Percentiles rank a stretch among this genome's conserved stretches.
phyloP scores from a whole-genome alignment of 2,329 filamentous ascomycete genomes.

The Xylariaceae sp. region DNA sequence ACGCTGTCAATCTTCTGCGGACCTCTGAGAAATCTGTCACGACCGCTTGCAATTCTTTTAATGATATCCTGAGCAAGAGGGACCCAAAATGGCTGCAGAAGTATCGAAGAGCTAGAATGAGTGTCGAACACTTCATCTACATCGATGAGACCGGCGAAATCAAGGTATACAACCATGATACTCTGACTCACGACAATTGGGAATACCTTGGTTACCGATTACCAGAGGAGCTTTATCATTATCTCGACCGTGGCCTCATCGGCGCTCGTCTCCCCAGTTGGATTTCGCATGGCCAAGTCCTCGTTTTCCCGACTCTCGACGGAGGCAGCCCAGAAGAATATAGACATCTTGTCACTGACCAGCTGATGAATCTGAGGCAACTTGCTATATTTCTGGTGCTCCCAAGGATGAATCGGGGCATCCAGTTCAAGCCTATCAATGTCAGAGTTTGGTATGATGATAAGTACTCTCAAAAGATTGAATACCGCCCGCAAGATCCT shows the following conservation, averaged over 20 bases:
- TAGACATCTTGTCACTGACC: slow-evolving; percentile 75
- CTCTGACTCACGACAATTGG: slow-evolving; percentile 82
- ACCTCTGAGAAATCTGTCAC: slow-evolving; percentile 73
- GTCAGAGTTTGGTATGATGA: slow-evolving; percentile 86
- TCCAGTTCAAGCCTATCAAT: slow-evolving; percentile 78
- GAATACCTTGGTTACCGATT: slow-evolving; percentile 90
- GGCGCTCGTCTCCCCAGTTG: slow-evolving; percentile 80
- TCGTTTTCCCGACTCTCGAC: slow-evolving; percentile 84
- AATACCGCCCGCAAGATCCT: slow-evolving; percentile 57
- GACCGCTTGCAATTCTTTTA: slow-evolving; percentile 76
- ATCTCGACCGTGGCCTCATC: slow-evolving; percentile 83
- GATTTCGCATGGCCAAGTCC: slow-evolving; percentile 79
- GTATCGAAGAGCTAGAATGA: slow-evolving; percentile 85
- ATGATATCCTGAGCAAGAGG: slow-evolving; percentile 73
- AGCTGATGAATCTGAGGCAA: slow-evolving; percentile 77
- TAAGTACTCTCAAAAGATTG: slow-evolving; percentile 71
- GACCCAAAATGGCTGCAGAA: slow-evolving; percentile 82
- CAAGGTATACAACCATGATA: slow-evolving; percentile 73
- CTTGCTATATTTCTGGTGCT: slow-evolving; percentile 80
- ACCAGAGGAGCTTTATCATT: slow-evolving; percentile 88
- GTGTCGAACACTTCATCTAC: slow-evolving; percentile 86
- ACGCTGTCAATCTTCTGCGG: slow-evolving; percentile 80
- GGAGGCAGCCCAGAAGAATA: slow-evolving; percentile 83
- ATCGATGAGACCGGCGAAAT: slow-evolving; percentile 80
- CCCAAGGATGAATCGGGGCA: slow-evolving; percentile 81